Evolutionary conservation across 208 protist genomes (phyloP), one percentile per base, ranked within the genome.

Genomic region (Trypanosoma mega): DNA sequence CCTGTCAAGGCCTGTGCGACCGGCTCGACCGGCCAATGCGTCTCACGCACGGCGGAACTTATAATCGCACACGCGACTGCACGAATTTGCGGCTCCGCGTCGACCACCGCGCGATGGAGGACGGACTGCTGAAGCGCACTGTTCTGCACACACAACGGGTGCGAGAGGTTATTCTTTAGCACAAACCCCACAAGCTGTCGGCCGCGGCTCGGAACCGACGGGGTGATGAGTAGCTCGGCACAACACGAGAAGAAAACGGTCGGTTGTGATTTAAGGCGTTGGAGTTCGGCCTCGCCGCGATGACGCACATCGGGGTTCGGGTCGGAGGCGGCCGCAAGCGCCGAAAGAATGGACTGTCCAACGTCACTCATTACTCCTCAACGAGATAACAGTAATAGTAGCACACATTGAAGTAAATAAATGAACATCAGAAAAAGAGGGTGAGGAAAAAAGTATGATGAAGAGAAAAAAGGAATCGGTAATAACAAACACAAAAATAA

Each of bases 11-110:
- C 37, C 27, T 56, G 65, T 18, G 89, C 77, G 8, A 90, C 78
- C 50, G 52, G 37, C 39, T 74, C 60, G 0, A 76, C 66, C 0
- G 63, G 75, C 88, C 88, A 95, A 18, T 87, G 46, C 1, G 51
- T 68, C 50, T 89, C 83, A 23, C 80, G 70, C n/a, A 87, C 88
- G 11, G 88, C 89, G 12, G 72, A 55, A 56, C 78, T 87, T 61
- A 93, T 82, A 39, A 95, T 85, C 34, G 72, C 76, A 55, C 73
- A 77, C 7, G 80, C 85, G 8, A 92, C 81, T 16, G 82, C 82
- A 26, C 89, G 89, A 21, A 95, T 82, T 31, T 73, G 63, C 33
- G 64, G 55, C 23, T 90, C 63, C 2, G 73, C 39, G 64, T 92
- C 85, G 20, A 74, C 67, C n/a, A 92, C 73, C 6, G 76, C 85